Evolutionary conservation across 1,139 yeast genomes (phyloP).

Genomic region (Nadsonia starkeyi-henricii): DNA sequence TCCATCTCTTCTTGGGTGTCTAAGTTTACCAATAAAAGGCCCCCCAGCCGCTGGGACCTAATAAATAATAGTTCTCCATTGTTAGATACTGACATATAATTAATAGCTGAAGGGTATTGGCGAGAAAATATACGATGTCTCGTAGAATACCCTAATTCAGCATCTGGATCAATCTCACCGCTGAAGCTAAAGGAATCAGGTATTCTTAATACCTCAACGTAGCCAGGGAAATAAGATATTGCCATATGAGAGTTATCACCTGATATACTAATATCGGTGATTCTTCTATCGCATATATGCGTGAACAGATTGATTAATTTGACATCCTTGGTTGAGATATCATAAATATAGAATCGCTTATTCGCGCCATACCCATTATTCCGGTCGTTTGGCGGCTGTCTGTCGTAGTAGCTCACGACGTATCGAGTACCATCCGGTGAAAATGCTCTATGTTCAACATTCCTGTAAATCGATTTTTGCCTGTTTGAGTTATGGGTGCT

Average conservation of each 20-base stretch:
- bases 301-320: neutral
- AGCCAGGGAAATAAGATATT: neutral
- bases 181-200: neutral
- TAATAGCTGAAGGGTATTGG: conserved; percentile 20
- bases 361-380: neutral
- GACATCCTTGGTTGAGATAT: neutral
- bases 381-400: no score
- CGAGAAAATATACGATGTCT: conserved; percentile 10
- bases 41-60: conserved; percentile 20
- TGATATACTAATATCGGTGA: neutral
- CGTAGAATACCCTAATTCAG: no score
- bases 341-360: neutral
- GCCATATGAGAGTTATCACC: neutral
- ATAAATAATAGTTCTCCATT: conserved; percentile 18
- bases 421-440: neutral
- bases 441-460: neutral
- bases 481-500: no score
- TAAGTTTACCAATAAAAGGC: conserved; percentile 17
- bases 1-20: conserved; percentile 18
- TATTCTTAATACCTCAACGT: neutral
- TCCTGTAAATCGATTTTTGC: neutral
- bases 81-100: conserved; percentile 17
- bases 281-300: neutral
- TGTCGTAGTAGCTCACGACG: neutral
- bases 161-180: no score